Base-by-base conservation (phyloP, 768 basidiomycete genomes). In the Daedaleopsis nitida region DNA sequence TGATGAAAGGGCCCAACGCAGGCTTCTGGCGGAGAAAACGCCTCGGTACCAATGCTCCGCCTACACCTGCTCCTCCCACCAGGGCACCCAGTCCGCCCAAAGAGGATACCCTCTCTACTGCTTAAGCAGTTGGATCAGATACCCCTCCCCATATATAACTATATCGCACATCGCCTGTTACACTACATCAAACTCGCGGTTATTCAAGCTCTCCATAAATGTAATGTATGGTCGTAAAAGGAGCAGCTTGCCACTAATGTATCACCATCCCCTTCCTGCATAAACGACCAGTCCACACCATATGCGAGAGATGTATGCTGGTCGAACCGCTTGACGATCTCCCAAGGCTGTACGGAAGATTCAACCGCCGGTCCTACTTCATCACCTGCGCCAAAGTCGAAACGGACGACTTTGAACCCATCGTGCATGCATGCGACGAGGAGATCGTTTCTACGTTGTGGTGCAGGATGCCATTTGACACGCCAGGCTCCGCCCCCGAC, bases 391-490 rank as follows among this genome's bases (percentile, higher is more conserved):
- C 51, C 58, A 16, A 67, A 47, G 56, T 58, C 74, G 59, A 92
- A 85, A 1, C 74, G 78, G 49, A 94, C 72, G 7, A 96, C 80
- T 70, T 97, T 97, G 82, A 94, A 96, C 11, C 96, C 96, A 64
- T 94, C 94, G 70, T 96, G 96, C 97, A 98, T 99, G 70, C 92
- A 94, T 0, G 96, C 97, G n/a, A 94, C 86, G 19, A 98, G 82
- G 1, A 98, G 80, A 68, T 96, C 91, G 39, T 82, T 68, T 63
- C 81, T 83, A 48, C 94, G 82, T n/a, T 69, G 66, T 2, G 80
- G 64, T 5, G 82, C 83, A 8, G 96, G 94, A 74, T 98, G 94
- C 94, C 95, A 99, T 73, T 96, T 95, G 59, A 94, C 87, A 17
- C 97, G 84, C 97, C 97, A 99, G 12, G 86, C 91, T 3, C 97